A percentile compares a stretch with the other conserved stretches of the same genome.
These are phyloP conservation scores for Purshia tridentata DNA, from an alignment of 306 rosid species.

Conservation along the genomic window DNA sequence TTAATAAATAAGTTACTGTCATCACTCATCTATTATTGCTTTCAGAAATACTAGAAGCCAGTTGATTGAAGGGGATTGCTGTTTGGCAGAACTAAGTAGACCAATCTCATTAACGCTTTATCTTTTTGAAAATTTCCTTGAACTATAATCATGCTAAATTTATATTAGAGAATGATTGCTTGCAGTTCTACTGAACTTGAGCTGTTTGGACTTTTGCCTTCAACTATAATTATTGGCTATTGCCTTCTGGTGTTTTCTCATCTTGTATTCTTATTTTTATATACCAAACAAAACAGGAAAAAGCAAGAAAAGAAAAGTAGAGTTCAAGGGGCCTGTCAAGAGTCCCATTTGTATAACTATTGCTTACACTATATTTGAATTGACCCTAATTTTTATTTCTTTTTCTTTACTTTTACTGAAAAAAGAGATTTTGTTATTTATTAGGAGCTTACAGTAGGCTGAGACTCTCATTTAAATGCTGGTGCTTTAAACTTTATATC, in stretches of 20 bases:
- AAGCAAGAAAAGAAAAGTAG: too few relatives aligned
- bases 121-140: background rate
- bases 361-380: background rate
- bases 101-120: background rate
- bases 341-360: background rate
- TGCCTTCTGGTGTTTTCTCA: too few relatives aligned
- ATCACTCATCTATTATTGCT: too few relatives aligned
- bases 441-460: background rate
- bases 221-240: too few relatives aligned
- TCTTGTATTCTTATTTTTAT: too few relatives aligned
- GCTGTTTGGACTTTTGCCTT: too few relatives aligned
- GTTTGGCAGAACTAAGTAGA: background rate
- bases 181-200: too few relatives aligned
- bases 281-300: too few relatives aligned
- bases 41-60: background rate
- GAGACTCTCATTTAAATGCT: background rate
- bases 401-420: too few relatives aligned
- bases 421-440: background rate
- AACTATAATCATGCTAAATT: background rate
- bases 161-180: background rate
- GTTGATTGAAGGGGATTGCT: background rate
- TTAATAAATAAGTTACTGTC: too few relatives aligned
- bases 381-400: background rate
- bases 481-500: background rate
- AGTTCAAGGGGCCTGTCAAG: too few relatives aligned